A percentile compares a stretch with the other conserved stretches of the same genome.
Evolutionary conservation across 2,329 filamentous ascomycete species (phyloP).

Genomic region (Fusarium fracticaudum): DNA sequence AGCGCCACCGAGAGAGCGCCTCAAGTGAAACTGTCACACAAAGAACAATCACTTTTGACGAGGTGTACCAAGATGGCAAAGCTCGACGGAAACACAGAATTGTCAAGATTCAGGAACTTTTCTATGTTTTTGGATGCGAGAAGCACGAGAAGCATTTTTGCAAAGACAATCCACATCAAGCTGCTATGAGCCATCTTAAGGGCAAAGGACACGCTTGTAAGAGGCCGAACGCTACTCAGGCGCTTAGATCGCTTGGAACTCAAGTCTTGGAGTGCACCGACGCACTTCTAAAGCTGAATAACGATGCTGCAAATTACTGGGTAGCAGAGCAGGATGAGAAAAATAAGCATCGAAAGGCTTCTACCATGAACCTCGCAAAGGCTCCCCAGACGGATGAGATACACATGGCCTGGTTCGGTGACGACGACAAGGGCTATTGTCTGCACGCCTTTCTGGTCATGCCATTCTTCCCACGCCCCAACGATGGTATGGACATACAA

Average conservation of each 20-base stretch:
- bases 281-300: too few relatives aligned
- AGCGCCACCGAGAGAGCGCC: neutral
- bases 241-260: neutral
- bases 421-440: neutral
- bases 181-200: neutral
- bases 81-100: neutral
- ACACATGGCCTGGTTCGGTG: neutral
- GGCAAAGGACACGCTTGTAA: neutral
- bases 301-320: neutral
- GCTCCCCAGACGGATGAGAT: neutral
- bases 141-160: fast-evolving
- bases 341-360: too few relatives aligned
- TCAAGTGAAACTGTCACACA: fast-evolving
- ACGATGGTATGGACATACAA: neutral
- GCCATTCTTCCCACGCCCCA: too few relatives aligned
- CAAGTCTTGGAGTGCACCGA: fast-evolving
- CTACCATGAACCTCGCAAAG: fast-evolving
- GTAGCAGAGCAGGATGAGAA: neutral
- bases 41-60: fast-evolving
- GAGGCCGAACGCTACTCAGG: fast-evolving
- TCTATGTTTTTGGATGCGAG: neutral
- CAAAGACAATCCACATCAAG: fast-evolving
- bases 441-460: neutral
- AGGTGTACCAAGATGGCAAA: fast-evolving
- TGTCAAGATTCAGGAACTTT: fast-evolving